Conservation (phyloP, 73 alveolate genomes). For the Tetrahymena borealis region DNA sequence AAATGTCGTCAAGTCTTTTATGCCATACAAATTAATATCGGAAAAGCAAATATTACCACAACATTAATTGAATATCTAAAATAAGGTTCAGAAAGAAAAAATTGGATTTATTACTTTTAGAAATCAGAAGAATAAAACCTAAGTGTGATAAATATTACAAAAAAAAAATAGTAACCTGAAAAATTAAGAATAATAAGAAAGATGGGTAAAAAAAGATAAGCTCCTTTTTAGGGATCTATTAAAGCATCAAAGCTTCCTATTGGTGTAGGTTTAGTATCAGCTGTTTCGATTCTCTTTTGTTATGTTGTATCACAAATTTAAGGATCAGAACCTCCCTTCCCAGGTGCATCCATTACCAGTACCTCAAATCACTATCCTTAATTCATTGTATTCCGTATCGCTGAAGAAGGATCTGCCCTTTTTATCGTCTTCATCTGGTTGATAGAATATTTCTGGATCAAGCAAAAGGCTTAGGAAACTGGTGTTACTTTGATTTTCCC, state of each 20-base stretch:
- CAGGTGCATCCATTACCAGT: not conserved
- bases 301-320: not conserved
- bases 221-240: not conserved
- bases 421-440: not conserved
- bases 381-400: not conserved
- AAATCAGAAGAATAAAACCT: not conserved
- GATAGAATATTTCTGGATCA: not conserved
- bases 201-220: not conserved
- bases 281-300: not conserved
- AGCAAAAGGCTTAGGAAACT: not conserved
- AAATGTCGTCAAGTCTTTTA: not conserved
- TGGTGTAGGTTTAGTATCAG: not conserved
- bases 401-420: not conserved
- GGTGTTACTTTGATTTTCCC: not conserved
- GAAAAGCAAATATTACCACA: not conserved
- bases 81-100: not conserved
- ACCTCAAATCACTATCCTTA: not conserved
- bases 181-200: not conserved
- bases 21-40: not conserved
- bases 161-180: not conserved
- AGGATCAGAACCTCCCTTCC: not conserved
- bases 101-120: not conserved
- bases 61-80: not conserved
- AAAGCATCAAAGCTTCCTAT: not conserved
- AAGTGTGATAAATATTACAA: not conserved